A percentile compares a stretch with the other conserved stretches of the same genome.
Evolutionary conservation across 2,329 filamentous ascomycete genomes (phyloP).

Genomic region (Fusarium pseudograminearum): DNA sequence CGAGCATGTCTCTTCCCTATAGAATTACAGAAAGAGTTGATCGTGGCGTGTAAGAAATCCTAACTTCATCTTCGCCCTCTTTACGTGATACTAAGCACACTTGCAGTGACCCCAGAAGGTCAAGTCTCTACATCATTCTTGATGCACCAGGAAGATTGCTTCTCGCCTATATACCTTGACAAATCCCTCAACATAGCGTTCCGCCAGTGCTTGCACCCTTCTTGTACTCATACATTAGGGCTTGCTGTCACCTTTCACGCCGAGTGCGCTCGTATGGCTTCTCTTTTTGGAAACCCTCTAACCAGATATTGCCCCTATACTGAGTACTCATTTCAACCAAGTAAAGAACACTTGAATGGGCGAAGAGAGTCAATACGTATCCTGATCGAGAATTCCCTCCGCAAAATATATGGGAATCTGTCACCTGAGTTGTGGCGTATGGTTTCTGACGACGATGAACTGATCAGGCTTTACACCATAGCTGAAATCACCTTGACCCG

Average conservation of each 20-base stretch:
- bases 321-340: neutral
- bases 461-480: constrained; percentile 10
- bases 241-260: constrained; percentile 10
- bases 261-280: neutral
- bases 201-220: neutral
- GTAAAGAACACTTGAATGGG: neutral
- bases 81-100: rapidly evolving
- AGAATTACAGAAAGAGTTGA: rapidly evolving
- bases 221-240: neutral
- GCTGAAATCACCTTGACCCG: neutral
- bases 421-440: constrained; percentile 20
- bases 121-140: neutral
- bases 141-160: neutral
- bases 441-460: neutral
- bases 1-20: constrained; percentile 13
- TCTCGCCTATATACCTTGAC: neutral
- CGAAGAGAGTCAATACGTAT: neutral
- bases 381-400: neutral
- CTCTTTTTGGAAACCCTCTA: neutral
- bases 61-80: rapidly evolving
- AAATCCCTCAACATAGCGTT: neutral
- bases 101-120: neutral
- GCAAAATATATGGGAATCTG: neutral
- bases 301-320: neutral
- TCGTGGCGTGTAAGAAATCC: neutral